Evolutionary conservation across 129 eudicot genomes (phyloP).

Genomic region (Escallonia rubra): DNA sequence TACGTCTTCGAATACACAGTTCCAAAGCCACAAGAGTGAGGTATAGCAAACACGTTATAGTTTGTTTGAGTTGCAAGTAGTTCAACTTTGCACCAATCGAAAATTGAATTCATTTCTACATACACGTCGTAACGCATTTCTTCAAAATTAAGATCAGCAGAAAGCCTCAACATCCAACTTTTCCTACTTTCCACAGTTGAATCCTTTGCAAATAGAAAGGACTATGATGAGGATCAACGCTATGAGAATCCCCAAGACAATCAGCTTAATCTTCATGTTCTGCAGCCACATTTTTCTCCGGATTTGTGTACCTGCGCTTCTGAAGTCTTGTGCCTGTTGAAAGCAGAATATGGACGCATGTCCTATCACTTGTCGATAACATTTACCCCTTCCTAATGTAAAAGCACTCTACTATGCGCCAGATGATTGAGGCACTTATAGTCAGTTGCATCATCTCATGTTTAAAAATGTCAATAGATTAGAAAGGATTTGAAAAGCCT

Average conservation of each 20-base stretch:
- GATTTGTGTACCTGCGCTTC: slow-evolving; percentile 41
- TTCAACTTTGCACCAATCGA: too few species aligned
- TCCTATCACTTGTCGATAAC: background rate
- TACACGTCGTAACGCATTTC: too few species aligned
- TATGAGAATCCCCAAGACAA: slow-evolving; percentile 37
- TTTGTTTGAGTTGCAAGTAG: too few species aligned
- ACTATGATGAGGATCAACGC: slow-evolving; percentile 48
- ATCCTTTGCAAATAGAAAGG: slow-evolving; percentile 37
- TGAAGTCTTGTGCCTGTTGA: slow-evolving; percentile 51
- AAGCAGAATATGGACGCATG: background rate
- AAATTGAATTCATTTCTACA: too few species aligned
- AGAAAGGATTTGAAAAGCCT: too few species aligned
- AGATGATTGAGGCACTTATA: background rate
- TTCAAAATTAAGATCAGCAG: background rate
- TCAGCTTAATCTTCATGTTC: slow-evolving; percentile 53
- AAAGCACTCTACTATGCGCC: too few species aligned
- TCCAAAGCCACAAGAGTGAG: too few species aligned
- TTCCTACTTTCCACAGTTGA: slow-evolving; percentile 25
- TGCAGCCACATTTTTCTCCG: slow-evolving; percentile 56
- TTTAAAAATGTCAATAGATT: too few species aligned
- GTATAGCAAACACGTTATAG: too few species aligned
- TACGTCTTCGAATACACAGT: too few species aligned
- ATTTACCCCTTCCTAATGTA: too few species aligned
- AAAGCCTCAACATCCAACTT: background rate
- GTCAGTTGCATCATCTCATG: background rate